Evolutionary conservation across 371 early-diverging fungal genomes (phyloP), one percentile per base, ranked within the genome.

Genomic region (Mucor velutinosus): DNA sequence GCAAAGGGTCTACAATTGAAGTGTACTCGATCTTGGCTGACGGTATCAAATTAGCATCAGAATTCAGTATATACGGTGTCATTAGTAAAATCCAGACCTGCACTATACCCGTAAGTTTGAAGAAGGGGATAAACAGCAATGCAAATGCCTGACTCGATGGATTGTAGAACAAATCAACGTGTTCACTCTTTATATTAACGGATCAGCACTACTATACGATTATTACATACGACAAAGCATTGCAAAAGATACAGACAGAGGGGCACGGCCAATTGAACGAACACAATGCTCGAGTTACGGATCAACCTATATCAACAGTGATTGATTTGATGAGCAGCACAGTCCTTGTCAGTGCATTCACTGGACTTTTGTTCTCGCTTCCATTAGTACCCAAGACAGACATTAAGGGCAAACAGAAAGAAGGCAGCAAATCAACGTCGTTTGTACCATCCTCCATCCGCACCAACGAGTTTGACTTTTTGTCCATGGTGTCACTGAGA

Each of bases 1-100:
- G 91, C 51, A 91, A 92, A 69, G 79, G 85, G 8, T 88, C 86
- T 29, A 85, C 86, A 12, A 66, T 92, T 11, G 90, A 92, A 61
- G 72, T 93, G 14, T 84, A 79, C 64, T 60, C 79, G 4, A 67
- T 81, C 19, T 76, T 76, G 15, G 62, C 69, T 4, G 80, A 80
- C 27, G 80, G 78, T 3, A 75, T 92, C 57, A 79, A 78, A 37
- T 69, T 78, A 17, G 72, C 89, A 30, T 76, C 79, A 35, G 84
- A 89, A 56, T 83, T 87, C 62, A 79, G 79, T 4, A 69, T 92
- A 7, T 86, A 88, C 78, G 93, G 91, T 7, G 80, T 86, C 19
- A 84, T 93, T 15, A 75, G 81, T 2, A 74, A 73, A 3, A 58
- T 93, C 65, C 63, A 82, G 67, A 57, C 80, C 6, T 87, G 74